Evolutionary conservation across 2,329 filamentous ascomycete genomes (phyloP).

Genomic region (Dothideomycetes sp.): DNA sequence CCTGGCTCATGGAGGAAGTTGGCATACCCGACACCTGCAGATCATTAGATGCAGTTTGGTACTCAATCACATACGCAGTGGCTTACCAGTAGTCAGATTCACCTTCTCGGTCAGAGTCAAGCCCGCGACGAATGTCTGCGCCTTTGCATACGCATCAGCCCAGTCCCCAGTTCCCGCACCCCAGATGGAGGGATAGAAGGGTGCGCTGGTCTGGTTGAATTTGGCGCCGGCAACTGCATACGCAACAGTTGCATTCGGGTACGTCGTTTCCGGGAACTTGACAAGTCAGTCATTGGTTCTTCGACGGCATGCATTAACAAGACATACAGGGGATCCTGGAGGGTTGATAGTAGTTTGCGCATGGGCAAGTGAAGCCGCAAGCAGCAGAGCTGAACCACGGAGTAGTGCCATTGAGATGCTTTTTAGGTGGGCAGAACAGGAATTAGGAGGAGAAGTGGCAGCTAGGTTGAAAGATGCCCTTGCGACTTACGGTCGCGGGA

Average conservation of each 20-base stretch:
- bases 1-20: not conserved
- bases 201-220: conserved; percentile 38
- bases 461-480: not conserved
- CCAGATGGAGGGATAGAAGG: conserved; percentile 82
- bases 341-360: conserved; percentile 18
- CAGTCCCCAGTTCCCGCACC: conserved; percentile 63
- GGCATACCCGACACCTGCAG: conserved; percentile 50
- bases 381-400: conserved; percentile 10
- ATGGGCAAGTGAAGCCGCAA: conserved; percentile 19
- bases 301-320: too few relatives aligned
- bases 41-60: not conserved
- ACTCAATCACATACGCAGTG: not conserved
- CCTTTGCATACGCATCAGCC: conserved; percentile 65
- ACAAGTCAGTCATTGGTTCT: not conserved
- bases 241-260: conserved; percentile 16
- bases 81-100: conserved; percentile 73
- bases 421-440: too few relatives aligned
- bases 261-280: conserved; percentile 17
- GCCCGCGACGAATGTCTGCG: conserved; percentile 68
- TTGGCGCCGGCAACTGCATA: conserved; percentile 17
- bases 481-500: not conserved
- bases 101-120: conserved; percentile 83
- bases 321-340: conserved; percentile 12
- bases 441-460: too few relatives aligned
- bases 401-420: not conserved